Percentiles rank a stretch among this genome's conserved stretches.
These are phyloP conservation scores for Pseudocercospora macadamiae DNA, from an alignment of 2,329 filamentous ascomycete genomes.

Conservation along the genomic window DNA sequence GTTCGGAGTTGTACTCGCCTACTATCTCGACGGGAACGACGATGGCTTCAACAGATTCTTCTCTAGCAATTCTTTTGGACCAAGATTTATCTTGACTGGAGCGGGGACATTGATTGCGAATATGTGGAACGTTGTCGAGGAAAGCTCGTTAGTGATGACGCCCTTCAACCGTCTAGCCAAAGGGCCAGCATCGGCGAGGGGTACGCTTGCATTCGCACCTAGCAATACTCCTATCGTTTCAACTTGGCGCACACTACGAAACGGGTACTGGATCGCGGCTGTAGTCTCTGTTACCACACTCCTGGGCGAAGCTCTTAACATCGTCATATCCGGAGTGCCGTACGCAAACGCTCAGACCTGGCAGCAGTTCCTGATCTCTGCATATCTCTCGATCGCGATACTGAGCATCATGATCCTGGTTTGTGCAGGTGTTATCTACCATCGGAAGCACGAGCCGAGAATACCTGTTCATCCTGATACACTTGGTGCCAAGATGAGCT, in stretches of 20 bases:
- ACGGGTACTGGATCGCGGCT: slow-evolving; percentile 20
- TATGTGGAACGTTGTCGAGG: slow-evolving; percentile 23
- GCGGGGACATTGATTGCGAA: slow-evolving; percentile 22
- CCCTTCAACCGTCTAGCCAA: slow-evolving; percentile 19
- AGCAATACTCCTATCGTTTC: slow-evolving; percentile 24
- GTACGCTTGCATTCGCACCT: slow-evolving; percentile 22
- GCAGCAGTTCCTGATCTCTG: slow-evolving; percentile 19
- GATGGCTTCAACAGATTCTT: slow-evolving; percentile 29
- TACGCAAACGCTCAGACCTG: slow-evolving; percentile 23
- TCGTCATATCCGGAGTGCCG: slow-evolving; percentile 26
- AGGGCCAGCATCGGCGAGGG: slow-evolving; percentile 7
- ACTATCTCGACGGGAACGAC: slow-evolving; percentile 20
- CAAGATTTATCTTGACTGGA: slow-evolving; percentile 27
- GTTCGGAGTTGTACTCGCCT: slow-evolving; percentile 24
- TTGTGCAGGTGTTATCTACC: slow-evolving; percentile 13
- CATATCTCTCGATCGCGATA: slow-evolving; percentile 22
- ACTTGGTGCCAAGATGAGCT: slow-evolving; percentile 23
- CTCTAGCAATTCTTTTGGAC: slow-evolving; percentile 27
- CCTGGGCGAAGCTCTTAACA: slow-evolving; percentile 21
- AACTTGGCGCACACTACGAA: slow-evolving; percentile 12
- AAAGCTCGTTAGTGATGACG: slow-evolving; percentile 21
- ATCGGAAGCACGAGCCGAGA: slow-evolving; percentile 17
- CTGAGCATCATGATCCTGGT: slow-evolving; percentile 24
- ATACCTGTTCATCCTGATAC: slow-evolving; percentile 25
- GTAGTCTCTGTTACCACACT: slow-evolving; percentile 20